These are phyloP conservation scores for Cladosporium colombiae DNA, from an alignment of 2,329 filamentous ascomycete species.

Conservation along the genomic window DNA sequence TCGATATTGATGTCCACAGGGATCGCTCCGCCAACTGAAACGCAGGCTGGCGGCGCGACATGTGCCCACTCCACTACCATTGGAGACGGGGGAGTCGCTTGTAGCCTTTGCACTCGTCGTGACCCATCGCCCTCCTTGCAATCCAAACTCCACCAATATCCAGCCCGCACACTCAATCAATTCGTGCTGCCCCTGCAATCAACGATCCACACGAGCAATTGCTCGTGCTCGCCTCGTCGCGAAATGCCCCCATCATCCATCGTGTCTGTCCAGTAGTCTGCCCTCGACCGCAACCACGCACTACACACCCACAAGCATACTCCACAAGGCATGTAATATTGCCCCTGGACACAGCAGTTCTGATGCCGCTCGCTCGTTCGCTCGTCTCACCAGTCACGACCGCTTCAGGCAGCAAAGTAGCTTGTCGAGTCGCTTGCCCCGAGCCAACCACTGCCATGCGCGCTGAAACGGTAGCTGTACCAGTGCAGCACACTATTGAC, in stretches of 20 bases:
- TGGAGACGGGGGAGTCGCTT: neutral
- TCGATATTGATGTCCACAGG: constrained; percentile 10
- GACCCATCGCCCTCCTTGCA: constrained; percentile 10
- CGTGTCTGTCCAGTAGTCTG: no score
- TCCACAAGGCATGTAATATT: neutral
- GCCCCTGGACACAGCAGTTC: constrained; percentile 12
- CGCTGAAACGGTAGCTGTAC: constrained; percentile 18
- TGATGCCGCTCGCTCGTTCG: constrained; percentile 4
- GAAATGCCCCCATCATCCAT: neutral
- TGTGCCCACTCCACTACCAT: neutral
- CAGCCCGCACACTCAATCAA: constrained; percentile 18
- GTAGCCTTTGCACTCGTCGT: neutral
- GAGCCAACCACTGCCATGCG: constrained; percentile 17
- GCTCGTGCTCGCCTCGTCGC: constrained; percentile 1
- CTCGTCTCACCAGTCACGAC: constrained; percentile 17
- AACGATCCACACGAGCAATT: constrained; percentile 13
- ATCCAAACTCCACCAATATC: constrained; percentile 11
- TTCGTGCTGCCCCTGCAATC: constrained; percentile 14
- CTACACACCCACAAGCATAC: neutral
- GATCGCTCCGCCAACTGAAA: constrained; percentile 14
- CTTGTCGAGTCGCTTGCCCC: constrained; percentile 13
- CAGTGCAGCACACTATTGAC: constrained; percentile 18
- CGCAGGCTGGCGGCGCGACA: constrained; percentile 10
- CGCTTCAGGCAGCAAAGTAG: neutral
- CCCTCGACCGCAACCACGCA: neutral